These are phyloP conservation scores for Chrysanthemum makinoi DNA, from an alignment of 129 eudicot species.

Conservation along the genomic window DNA sequence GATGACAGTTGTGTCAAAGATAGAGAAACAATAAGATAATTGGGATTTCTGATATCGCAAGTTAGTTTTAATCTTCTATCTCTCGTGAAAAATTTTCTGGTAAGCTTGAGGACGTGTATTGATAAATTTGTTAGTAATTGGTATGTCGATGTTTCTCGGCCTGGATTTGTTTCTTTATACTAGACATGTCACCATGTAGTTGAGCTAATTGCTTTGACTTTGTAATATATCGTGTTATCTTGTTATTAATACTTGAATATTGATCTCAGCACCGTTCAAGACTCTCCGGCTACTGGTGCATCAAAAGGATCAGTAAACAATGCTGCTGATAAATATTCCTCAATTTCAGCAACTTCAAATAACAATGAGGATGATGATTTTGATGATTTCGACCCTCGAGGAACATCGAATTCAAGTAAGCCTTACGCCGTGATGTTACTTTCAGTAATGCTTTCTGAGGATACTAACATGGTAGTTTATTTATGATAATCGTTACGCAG, in stretches of 20 bases:
- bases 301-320: slow-evolving; percentile 37
- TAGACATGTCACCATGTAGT: neutral
- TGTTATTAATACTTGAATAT: slow-evolving; percentile 22
- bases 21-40: too few species aligned
- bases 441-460: too few species aligned
- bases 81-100: too few species aligned
- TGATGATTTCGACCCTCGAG: slow-evolving; percentile 98
- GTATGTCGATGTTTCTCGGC: too few species aligned
- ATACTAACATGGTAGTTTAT: neutral
- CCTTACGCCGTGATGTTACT: slow-evolving; percentile 8
- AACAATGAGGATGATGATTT: slow-evolving; percentile 75
- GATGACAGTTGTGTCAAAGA: too few species aligned
- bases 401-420: slow-evolving; percentile 80
- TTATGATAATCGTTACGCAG: slow-evolving; percentile 39
- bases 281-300: slow-evolving; percentile 41
- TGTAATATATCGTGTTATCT: neutral
- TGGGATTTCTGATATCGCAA: too few species aligned
- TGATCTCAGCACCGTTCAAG: slow-evolving; percentile 59
- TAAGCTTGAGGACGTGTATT: too few species aligned
- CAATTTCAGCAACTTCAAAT: slow-evolving; percentile 46
- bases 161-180: too few species aligned
- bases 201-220: slow-evolving; percentile 9
- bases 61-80: too few species aligned
- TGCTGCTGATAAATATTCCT: slow-evolving; percentile 45
- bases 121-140: too few species aligned